Percentiles rank a stretch among this genome's conserved stretches.
Evolutionary conservation across 1,284 basidiomycete genomes (phyloP).

Genomic region (Sphagnurus paluster): DNA sequence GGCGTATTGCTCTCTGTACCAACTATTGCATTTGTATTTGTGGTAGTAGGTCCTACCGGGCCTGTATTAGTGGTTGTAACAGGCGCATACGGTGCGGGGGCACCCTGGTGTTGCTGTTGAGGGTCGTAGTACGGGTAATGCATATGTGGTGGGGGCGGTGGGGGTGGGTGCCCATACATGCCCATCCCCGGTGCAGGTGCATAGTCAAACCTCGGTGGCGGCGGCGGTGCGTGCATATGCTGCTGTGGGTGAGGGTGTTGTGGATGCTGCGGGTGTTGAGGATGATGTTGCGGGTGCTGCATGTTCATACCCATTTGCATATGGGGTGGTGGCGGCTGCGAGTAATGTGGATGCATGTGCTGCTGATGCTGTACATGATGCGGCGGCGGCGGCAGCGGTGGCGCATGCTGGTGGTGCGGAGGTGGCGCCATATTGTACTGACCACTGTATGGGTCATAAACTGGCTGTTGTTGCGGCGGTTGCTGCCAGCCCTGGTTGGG

Average conservation of each 20-base stretch:
- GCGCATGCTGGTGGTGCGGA: constrained; percentile 11
- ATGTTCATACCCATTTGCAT: constrained; percentile 6
- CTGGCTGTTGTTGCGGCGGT: constrained; percentile 30
- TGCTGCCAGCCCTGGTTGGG: constrained; percentile 21
- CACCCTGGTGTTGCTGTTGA: too few species aligned
- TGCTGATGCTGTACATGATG: constrained; percentile 9
- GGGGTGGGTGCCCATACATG: too few species aligned
- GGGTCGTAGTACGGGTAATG: too few species aligned
- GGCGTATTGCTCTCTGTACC: too few species aligned
- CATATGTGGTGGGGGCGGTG: too few species aligned
- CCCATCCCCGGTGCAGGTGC: too few species aligned
- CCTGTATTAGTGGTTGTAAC: too few species aligned
- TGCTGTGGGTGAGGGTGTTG: constrained; percentile 25
- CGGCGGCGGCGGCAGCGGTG: constrained; percentile 11
- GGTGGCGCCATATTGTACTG: constrained; percentile 7
- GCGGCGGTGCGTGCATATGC: constrained; percentile 9
- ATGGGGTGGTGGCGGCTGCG: constrained; percentile 10
- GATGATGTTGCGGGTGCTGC: constrained; percentile 16
- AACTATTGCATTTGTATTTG: too few species aligned
- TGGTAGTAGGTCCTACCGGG: too few species aligned
- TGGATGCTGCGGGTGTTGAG: constrained; percentile 22
- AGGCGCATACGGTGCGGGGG: too few species aligned
- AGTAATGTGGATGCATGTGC: constrained; percentile 11
- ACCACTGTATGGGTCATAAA: constrained; percentile 14
- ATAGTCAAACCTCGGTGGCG: constrained; percentile 23